Percentiles rank a stretch among this genome's conserved stretches.
Conservation (phyloP, 768 basidiomycete species). For the Cubamyces sp. region DNA sequence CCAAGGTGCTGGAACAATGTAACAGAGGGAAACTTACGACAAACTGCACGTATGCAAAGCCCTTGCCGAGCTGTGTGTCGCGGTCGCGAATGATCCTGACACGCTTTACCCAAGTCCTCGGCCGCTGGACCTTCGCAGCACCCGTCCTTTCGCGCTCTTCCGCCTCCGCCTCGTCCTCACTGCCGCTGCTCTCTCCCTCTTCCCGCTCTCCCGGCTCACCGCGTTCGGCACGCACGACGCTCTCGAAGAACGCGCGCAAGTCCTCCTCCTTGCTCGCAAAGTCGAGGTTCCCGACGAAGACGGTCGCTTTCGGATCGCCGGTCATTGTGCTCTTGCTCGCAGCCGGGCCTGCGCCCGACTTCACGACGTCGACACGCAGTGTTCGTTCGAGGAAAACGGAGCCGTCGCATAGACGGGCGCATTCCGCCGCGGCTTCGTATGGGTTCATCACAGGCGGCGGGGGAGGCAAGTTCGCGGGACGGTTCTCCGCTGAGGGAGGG, state of each 20-base stretch:
- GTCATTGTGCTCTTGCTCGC: constrained; percentile 32
- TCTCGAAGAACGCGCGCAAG: constrained; percentile 85
- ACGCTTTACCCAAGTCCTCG: constrained; percentile 68
- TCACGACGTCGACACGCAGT: constrained; percentile 77
- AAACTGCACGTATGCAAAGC: constrained; percentile 93
- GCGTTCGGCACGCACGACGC: constrained; percentile 67
- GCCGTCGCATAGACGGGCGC: constrained; percentile 66
- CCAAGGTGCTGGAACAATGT: not conserved
- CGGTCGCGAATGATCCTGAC: constrained; percentile 91
- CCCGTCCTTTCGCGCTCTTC: constrained; percentile 31
- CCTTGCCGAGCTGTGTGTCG: constrained; percentile 93
- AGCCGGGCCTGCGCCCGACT: constrained; percentile 35
- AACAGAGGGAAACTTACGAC: constrained; percentile 52
- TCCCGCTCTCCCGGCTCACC: constrained; percentile 52
- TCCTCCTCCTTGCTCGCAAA: constrained; percentile 93
- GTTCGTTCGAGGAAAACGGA: constrained; percentile 75
- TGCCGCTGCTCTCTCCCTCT: constrained; percentile 34
- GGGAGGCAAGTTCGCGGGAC: constrained; percentile 57
- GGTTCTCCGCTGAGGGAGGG: constrained; percentile 44
- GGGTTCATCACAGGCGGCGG: constrained; percentile 58
- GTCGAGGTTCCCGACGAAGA: constrained; percentile 94
- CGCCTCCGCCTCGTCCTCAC: constrained; percentile 33
- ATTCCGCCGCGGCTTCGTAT: constrained; percentile 65
- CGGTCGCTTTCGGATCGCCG: constrained; percentile 75
- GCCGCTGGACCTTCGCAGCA: constrained; percentile 32